Evolutionary conservation across 2,329 filamentous ascomycete species (phyloP), one percentile per base, ranked within the genome.

Genomic region (Cladosporium colombiae): DNA sequence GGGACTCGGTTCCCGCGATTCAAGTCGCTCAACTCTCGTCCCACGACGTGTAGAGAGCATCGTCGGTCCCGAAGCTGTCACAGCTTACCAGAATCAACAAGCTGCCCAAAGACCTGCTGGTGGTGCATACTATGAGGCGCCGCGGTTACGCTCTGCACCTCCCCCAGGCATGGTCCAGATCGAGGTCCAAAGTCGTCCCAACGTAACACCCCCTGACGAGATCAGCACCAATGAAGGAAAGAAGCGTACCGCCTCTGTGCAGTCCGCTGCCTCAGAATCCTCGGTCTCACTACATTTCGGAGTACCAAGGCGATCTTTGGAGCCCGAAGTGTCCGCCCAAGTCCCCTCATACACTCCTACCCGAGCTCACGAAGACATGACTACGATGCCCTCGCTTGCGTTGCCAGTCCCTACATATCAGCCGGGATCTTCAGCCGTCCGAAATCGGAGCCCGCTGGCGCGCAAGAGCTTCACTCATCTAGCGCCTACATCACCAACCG

Each of bases 11-110:
- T 31, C 62, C 5, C 27, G 27, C 27, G 55, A 27, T 21, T 65
- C 64, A 14, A 56, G 44, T 21, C 29, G 57, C 31, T 62, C 57
- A 4, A 49, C 21, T 25, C 21, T 61, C 16, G 29, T 37, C 5
- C 90, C 90, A 0, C 84, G 86, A 14, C 83, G 86, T 50, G 87
- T 93, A 57, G 90, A 93, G 72, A 90, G 85, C 72, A 86, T 94
- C 72, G 91, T 96, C 86, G 73, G 69, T 5, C 88, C 90, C 7
- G 91, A 95, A 75, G 91, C 94, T 73, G 85, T 87, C 40, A 85
- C 84, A 69, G 90, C 92, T 73, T 91, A 93, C 74, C 85, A 88
- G 72, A 85, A 91, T 72, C 88, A 89, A 1, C 90, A 90, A 74
- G 72, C 79, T 64, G 72, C 74, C 37, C 78, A 83, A 68, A 75